Evolutionary conservation across 1,139 yeast genomes (phyloP).

Genomic region (Candida dubliniensis): DNA sequence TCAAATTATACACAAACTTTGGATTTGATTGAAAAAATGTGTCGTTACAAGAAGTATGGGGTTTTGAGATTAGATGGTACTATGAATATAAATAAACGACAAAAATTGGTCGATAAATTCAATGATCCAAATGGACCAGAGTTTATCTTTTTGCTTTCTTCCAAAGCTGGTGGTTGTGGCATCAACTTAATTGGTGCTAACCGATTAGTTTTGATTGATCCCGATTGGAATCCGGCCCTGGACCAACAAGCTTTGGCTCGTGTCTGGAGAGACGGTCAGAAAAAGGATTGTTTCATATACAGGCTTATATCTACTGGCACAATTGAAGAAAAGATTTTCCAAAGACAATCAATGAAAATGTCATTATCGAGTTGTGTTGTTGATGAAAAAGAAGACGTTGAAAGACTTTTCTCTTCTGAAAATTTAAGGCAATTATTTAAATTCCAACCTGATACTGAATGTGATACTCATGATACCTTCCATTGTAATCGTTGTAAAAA

Average conservation of each 20-base stretch:
- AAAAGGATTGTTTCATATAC: constrained; percentile 93
- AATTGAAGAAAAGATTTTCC: constrained; percentile 94
- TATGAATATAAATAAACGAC: constrained; percentile 88
- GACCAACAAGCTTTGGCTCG: constrained; percentile 98
- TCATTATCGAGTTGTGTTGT: constrained; percentile 94
- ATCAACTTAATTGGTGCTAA: constrained; percentile 96
- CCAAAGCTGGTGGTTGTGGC: constrained; percentile 99
- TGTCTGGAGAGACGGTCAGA: constrained; percentile 99
- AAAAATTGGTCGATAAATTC: constrained; percentile 85
- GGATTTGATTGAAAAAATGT: constrained; percentile 84
- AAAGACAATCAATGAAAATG: constrained; percentile 94
- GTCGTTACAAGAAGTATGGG: constrained; percentile 75
- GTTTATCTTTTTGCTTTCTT: constrained; percentile 82
- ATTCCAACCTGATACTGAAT: constrained; percentile 64
- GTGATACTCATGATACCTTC: constrained; percentile 93
- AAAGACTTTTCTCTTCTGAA: constrained; percentile 83
- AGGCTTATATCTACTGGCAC: constrained; percentile 93
- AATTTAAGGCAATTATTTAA: constrained; percentile 74
- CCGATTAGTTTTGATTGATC: constrained; percentile 82
- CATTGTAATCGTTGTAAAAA: constrained; percentile 77
- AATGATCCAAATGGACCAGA: constrained; percentile 89
- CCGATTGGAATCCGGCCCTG: constrained; percentile 99
- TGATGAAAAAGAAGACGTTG: constrained; percentile 95
- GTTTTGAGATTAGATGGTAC: constrained; percentile 89
- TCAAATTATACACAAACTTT: constrained; percentile 94